These are phyloP conservation scores for Hemisphaericaspora nanyangensis DNA, from an alignment of 805 yeast genomes.

Conservation along the genomic window DNA sequence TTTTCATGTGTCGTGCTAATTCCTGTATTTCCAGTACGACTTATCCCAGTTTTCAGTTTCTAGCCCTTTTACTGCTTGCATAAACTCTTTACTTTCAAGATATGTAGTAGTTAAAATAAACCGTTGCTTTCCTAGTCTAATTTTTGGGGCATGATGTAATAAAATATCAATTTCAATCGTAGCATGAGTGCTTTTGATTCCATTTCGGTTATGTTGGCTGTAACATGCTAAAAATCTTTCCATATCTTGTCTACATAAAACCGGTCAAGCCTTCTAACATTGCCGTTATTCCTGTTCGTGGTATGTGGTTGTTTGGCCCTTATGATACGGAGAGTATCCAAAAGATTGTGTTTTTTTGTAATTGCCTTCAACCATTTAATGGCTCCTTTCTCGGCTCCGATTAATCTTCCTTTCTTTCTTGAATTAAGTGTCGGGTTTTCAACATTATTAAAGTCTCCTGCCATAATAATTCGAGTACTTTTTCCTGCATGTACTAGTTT, in stretches of 20 bases:
- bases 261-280: not conserved
- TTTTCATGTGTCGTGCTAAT: not conserved
- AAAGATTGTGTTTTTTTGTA: not conserved
- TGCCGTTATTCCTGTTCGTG: not conserved
- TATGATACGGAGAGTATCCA: not conserved
- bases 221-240: not conserved
- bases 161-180: not conserved
- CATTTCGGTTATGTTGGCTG: not conserved
- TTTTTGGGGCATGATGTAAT: not conserved
- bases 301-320: not conserved
- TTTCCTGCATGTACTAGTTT: not conserved
- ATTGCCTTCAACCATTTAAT: no score
- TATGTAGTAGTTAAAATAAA: not conserved
- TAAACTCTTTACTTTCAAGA: not conserved
- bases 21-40: not conserved
- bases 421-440: not conserved
- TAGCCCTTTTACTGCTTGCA: not conserved
- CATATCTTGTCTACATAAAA: not conserved
- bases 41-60: not conserved
- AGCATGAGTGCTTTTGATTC: not conserved
- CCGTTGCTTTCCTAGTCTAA: not conserved
- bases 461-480: not conserved
- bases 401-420: no score
- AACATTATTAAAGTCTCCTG: not conserved
- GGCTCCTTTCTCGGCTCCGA: not conserved